A percentile compares a stretch with the other conserved stretches of the same genome.
Evolutionary conservation across 495 filamentous ascomycete species (phyloP).

Genomic region (Ramalina intermedia): DNA sequence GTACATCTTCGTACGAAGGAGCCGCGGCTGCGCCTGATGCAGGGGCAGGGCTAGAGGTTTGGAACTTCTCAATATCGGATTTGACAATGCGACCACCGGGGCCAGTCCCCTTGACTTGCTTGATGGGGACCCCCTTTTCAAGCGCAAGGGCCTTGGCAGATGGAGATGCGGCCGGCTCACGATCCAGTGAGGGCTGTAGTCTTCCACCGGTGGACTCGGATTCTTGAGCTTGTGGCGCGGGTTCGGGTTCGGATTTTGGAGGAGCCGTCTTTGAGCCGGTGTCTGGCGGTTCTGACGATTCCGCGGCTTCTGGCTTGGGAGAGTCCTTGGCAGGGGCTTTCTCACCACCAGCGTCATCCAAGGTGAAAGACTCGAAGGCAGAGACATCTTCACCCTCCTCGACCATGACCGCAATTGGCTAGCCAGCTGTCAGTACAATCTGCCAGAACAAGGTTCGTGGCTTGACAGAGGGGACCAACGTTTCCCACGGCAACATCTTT

Average conservation of each 20-base stretch:
- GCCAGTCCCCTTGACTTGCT: constrained; percentile 74
- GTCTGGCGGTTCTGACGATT: constrained; percentile 42
- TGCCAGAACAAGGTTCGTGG: constrained; percentile 6
- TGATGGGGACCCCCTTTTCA: constrained; percentile 71
- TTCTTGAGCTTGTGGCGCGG: constrained; percentile 47
- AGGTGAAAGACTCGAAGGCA: constrained; percentile 75
- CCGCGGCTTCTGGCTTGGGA: constrained; percentile 47
- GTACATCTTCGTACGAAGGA: constrained; percentile 68
- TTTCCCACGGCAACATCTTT: constrained; percentile 93
- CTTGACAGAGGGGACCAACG: constrained; percentile 43
- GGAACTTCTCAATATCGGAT: constrained; percentile 79
- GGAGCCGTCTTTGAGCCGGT: constrained; percentile 41
- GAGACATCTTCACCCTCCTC: constrained; percentile 78
- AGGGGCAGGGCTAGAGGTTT: constrained; percentile 33
- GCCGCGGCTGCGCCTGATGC: constrained; percentile 30
- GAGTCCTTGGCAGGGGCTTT: constrained; percentile 42
- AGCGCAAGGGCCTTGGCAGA: constrained; percentile 68
- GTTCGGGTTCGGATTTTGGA: constrained; percentile 35
- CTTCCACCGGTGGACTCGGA: constrained; percentile 59
- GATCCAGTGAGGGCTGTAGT: constrained; percentile 71
- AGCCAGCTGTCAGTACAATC: constrained; percentile 17
- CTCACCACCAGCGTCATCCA: constrained; percentile 82
- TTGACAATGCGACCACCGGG: constrained; percentile 79
- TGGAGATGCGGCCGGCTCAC: constrained; percentile 56
- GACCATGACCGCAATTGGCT: constrained; percentile 94